Percentiles rank a stretch among this genome's conserved stretches.
Evolutionary conservation across 176 grass and related monocot species (phyloP).

Genomic region (Avena sativa): DNA sequence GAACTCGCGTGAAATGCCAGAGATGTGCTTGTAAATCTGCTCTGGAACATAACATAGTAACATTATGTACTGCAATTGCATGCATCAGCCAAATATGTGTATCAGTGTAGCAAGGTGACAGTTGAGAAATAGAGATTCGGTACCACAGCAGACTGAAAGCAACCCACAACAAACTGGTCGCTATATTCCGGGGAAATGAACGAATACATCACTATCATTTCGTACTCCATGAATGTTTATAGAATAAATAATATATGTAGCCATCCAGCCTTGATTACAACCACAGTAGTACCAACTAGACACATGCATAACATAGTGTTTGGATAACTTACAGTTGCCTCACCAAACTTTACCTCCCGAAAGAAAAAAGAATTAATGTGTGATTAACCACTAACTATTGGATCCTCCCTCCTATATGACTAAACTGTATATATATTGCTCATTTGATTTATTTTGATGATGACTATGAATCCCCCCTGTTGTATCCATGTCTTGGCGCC

Average conservation of each 20-base stretch:
- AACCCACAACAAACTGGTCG: not conserved
- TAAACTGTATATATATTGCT: slow-evolving; percentile 18
- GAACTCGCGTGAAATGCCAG: not conserved
- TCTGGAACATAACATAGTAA: not conserved
- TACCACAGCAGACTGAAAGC: slow-evolving; percentile 22
- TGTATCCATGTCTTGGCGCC: slow-evolving; percentile 1
- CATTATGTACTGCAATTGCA: not conserved
- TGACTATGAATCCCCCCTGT: slow-evolving; percentile 20
- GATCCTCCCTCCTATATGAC: slow-evolving; percentile 46
- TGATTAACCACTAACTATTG: slow-evolving; percentile 24
- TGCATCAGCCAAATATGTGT: not conserved
- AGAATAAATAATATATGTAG: slow-evolving; percentile 42
- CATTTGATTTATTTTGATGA: slow-evolving; percentile 42
- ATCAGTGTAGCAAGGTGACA: not conserved
- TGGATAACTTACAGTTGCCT: slow-evolving; percentile 13
- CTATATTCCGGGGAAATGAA: not conserved
- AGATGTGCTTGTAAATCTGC: not conserved
- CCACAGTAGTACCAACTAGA: slow-evolving; percentile 17
- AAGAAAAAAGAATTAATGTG: slow-evolving; percentile 50
- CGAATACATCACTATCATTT: not conserved
- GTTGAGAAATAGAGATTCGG: not conserved
- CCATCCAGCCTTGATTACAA: slow-evolving; percentile 25
- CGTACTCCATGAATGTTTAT: slow-evolving; percentile 17
- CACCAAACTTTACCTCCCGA: slow-evolving; percentile 22
- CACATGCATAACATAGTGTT: not conserved